Evolutionary conservation across 2,329 filamentous ascomycete species (phyloP).

Genomic region (Talaromyces sp.): DNA sequence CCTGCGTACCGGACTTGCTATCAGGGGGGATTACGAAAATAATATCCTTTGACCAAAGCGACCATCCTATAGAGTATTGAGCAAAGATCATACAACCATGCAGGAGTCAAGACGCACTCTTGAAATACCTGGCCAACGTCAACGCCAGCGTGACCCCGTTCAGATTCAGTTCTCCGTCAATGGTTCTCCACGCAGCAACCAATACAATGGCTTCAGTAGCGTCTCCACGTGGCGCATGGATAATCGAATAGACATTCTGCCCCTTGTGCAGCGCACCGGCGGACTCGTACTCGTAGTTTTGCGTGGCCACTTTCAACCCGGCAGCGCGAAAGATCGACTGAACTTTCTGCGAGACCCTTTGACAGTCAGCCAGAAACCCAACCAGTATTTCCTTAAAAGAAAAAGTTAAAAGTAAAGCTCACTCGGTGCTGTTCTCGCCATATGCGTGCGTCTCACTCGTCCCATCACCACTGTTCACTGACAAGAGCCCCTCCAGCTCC

Average conservation of each 20-base stretch:
- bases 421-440: slow-evolving; percentile 7
- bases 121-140: slow-evolving; percentile 89
- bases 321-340: slow-evolving; percentile 69
- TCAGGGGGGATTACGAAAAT: slow-evolving; percentile 86
- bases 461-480: slow-evolving; percentile 9
- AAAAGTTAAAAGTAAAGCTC: neutral
- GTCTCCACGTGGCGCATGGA: slow-evolving; percentile 90
- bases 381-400: neutral
- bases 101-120: slow-evolving; percentile 47
- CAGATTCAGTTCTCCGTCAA: slow-evolving; percentile 70
- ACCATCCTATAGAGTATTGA: slow-evolving; percentile 60
- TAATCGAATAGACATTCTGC: slow-evolving; percentile 87
- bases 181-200: slow-evolving; percentile 81
- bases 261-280: slow-evolving; percentile 68
- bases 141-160: slow-evolving; percentile 83
- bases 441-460: slow-evolving; percentile 23
- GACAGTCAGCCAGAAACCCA: neutral
- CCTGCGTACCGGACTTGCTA: slow-evolving; percentile 82
- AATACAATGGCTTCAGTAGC: slow-evolving; percentile 95
- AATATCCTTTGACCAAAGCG: slow-evolving; percentile 97
- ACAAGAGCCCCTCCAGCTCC: slow-evolving; percentile 59
- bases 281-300: slow-evolving; percentile 80
- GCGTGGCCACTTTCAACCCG: slow-evolving; percentile 79
- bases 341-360: slow-evolving; percentile 60
- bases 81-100: neutral